Percentiles rank a stretch among this genome's conserved stretches.
Evolutionary conservation across 2,329 filamentous ascomycete genomes (phyloP).

Genomic region (Diaporthe sp.): DNA sequence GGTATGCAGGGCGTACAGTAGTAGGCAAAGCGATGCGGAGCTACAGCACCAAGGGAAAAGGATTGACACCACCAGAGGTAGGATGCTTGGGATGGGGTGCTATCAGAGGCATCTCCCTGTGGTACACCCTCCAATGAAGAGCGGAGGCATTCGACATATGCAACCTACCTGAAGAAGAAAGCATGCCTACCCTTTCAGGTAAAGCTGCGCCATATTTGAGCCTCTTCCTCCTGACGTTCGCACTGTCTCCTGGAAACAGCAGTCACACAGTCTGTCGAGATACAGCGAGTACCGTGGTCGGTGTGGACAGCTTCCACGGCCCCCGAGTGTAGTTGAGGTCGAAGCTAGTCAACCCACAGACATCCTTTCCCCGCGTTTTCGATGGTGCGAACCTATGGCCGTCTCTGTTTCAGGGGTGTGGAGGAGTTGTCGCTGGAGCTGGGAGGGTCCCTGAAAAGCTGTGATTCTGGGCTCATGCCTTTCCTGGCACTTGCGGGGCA

Average conservation of each 20-base stretch:
- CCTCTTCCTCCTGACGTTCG: constrained; percentile 15
- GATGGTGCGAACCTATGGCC: constrained; percentile 13
- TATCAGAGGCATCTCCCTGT: not conserved
- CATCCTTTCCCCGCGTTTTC: constrained; percentile 31
- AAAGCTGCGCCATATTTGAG: constrained; percentile 21
- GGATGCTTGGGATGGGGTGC: not conserved
- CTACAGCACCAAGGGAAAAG: constrained; percentile 21
- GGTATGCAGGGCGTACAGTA: not conserved
- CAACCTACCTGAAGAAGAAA: constrained; percentile 37
- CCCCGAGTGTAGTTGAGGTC: not conserved
- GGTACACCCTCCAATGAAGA: not conserved
- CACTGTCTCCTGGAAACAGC: constrained; percentile 33
- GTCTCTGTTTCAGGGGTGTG: constrained; percentile 24
- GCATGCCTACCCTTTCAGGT: constrained; percentile 35
- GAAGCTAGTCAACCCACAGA: constrained; percentile 31
- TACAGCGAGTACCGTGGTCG: constrained; percentile 12
- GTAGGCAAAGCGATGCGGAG: constrained; percentile 4
- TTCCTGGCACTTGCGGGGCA: constrained; percentile 2
- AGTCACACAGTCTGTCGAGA: not conserved
- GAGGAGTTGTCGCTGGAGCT: not conserved
- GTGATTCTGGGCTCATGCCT: constrained; percentile 13
- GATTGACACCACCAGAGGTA: not conserved
- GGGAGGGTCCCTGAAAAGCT: not conserved
- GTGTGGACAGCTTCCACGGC: not conserved
- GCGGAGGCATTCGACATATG: not conserved